Percentiles rank a stretch among this genome's conserved stretches.
Conservation (phyloP, 208 protist genomes). For the Herpetomonas samuelpessoai region DNA sequence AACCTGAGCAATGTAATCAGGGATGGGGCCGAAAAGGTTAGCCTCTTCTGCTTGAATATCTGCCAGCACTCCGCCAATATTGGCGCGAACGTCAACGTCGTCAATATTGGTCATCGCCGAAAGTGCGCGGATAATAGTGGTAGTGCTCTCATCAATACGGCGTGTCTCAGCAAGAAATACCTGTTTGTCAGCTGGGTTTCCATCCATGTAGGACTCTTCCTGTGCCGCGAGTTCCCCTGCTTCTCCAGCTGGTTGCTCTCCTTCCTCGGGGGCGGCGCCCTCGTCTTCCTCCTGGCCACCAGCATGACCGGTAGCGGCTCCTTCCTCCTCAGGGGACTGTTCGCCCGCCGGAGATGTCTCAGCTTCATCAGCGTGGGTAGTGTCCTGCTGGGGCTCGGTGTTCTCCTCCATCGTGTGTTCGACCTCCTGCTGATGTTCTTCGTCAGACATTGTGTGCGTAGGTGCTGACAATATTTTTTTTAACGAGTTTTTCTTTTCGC, state of each 20-base stretch:
- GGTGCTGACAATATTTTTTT: background rate
- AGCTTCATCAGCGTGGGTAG: background rate
- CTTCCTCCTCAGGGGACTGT: background rate
- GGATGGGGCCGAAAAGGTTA: conserved; percentile 62
- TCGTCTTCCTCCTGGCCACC: conserved; percentile 7
- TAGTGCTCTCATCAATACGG: conserved; percentile 42
- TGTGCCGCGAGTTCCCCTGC: conserved; percentile 5
- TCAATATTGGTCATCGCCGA: conserved; percentile 23
- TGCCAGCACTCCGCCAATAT: conserved; percentile 35
- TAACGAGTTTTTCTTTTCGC: background rate
- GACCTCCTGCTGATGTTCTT: conserved; percentile 1
- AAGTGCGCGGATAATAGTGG: conserved; percentile 45
- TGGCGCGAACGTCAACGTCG: conserved; percentile 11
- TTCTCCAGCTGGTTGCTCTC: background rate
- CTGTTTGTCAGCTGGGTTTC: conserved; percentile 14
- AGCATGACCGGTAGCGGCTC: background rate
- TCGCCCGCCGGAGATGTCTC: conserved; percentile 7
- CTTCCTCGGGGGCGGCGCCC: conserved; percentile 12
- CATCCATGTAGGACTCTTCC: conserved; percentile 9
- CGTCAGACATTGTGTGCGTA: conserved; percentile 1
- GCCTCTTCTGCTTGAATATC: conserved; percentile 64
- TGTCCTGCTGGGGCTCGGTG: background rate
- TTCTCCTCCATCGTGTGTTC: conserved; percentile 8
- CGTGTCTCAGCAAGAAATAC: conserved; percentile 32
- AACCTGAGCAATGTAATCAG: conserved; percentile 32